Percentiles rank a stretch among this genome's conserved stretches.
phyloP scores from a whole-genome alignment of 257 asterid genomes.

The Solanum commersonii region DNA sequence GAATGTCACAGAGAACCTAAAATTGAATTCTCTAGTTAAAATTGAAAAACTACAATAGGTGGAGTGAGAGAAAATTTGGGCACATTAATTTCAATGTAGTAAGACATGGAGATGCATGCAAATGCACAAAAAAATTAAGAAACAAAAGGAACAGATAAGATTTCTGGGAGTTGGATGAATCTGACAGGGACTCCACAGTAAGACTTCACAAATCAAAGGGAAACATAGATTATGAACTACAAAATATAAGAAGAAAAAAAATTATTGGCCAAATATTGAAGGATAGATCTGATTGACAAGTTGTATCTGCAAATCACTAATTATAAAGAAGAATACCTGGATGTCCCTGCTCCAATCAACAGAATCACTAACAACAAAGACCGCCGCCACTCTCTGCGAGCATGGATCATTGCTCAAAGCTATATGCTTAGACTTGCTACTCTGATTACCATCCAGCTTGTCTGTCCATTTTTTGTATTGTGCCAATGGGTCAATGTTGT shows the following conservation, averaged over 20 bases:
- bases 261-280: background rate
- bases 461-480: constrained; percentile 53
- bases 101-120: background rate
- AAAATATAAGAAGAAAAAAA: background rate
- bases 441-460: constrained; percentile 8
- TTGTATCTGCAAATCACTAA: background rate
- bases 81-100: background rate
- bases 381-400: constrained; percentile 71
- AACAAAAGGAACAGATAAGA: background rate
- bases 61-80: background rate
- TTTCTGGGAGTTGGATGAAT: background rate
- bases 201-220: background rate
- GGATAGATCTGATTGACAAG: background rate
- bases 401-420: constrained; percentile 29
- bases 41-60: background rate
- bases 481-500: constrained; percentile 78
- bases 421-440: constrained; percentile 14
- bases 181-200: background rate
- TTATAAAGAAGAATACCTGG: constrained; percentile 42
- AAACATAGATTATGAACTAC: background rate
- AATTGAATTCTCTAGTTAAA: constrained; percentile 7
- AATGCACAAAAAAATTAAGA: background rate
- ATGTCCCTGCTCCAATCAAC: constrained; percentile 98
- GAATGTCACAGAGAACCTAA: constrained; percentile 87
- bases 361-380: constrained; percentile 85